phyloP scores from a whole-genome alignment of 2,329 filamentous ascomycete species.

The Didymella segeticola region DNA sequence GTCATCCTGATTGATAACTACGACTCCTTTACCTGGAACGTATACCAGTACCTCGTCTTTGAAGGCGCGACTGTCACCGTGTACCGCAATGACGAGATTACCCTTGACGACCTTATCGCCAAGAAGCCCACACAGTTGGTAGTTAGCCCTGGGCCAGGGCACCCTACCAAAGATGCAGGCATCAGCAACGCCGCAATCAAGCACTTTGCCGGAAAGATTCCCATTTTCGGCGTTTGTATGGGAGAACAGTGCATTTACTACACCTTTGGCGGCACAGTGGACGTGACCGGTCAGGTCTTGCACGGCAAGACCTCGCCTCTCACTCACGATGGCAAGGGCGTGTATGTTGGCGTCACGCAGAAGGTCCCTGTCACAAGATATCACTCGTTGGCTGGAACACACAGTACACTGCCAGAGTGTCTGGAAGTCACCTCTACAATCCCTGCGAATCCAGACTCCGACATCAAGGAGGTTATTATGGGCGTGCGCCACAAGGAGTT shows the following conservation, averaged over 20 bases:
- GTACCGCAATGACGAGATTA: constrained; percentile 89
- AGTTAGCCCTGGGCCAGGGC: constrained; percentile 92
- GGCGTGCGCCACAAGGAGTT: constrained; percentile 92
- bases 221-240: constrained; percentile 98
- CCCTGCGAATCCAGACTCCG: constrained; percentile 69
- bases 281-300: constrained; percentile 92
- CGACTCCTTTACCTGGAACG: constrained; percentile 99
- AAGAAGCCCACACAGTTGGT: constrained; percentile 92
- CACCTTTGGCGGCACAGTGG: constrained; percentile 88
- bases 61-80: constrained; percentile 92
- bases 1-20: constrained; percentile 98
- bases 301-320: constrained; percentile 96
- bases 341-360: constrained; percentile 82
- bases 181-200: constrained; percentile 91
- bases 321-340: constrained; percentile 88
- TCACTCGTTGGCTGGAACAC: constrained; percentile 92
- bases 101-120: constrained; percentile 79
- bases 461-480: constrained; percentile 89
- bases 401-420: constrained; percentile 81
- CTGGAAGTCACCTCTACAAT: constrained; percentile 94
- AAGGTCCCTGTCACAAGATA: constrained; percentile 90
- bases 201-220: constrained; percentile 92
- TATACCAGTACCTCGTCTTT: constrained; percentile 97
- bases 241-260: constrained; percentile 98
- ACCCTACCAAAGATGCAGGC: constrained; percentile 89